Conservation (phyloP, 2,329 filamentous ascomycete species). For the Grosmannia huntii region DNA sequence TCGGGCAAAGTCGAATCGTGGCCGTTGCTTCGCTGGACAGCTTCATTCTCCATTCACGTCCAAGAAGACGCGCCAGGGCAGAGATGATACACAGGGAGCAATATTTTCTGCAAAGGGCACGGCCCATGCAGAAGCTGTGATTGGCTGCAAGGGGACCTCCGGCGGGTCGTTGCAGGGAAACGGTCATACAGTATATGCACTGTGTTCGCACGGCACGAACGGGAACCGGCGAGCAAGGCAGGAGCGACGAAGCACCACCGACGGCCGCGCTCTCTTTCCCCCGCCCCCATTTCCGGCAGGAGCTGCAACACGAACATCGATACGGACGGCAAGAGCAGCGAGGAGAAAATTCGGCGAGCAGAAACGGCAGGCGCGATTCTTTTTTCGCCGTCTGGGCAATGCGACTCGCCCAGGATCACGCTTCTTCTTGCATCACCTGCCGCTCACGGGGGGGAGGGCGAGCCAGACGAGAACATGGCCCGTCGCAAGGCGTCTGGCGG, state of each 20-base stretch:
- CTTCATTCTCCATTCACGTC: neutral
- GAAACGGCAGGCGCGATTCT: too few relatives aligned
- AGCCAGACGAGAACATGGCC: neutral
- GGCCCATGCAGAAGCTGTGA: neutral
- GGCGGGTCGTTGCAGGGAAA: too few relatives aligned
- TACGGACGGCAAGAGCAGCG: too few relatives aligned
- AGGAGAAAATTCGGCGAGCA: too few relatives aligned
- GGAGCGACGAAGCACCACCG: neutral
- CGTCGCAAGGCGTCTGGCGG: neutral
- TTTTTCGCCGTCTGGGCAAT: too few relatives aligned
- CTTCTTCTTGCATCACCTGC: neutral
- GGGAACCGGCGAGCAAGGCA: neutral
- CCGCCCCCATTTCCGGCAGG: too few relatives aligned
- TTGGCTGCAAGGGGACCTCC: neutral
- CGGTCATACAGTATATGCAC: neutral
- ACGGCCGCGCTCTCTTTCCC: too few relatives aligned
- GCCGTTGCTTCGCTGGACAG: neutral
- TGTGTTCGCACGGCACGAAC: neutral
- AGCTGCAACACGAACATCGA: too few relatives aligned
- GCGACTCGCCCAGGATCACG: too few relatives aligned
- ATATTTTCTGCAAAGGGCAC: neutral
- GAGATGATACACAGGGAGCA: neutral
- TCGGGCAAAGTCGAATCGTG: neutral
- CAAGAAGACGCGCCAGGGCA: neutral
- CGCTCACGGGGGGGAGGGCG: too few relatives aligned